A percentile compares a stretch with the other conserved stretches of the same genome.
phyloP scores from a whole-genome alignment of 164 flowering plant genomes.

The Berberis vulgaris region DNA sequence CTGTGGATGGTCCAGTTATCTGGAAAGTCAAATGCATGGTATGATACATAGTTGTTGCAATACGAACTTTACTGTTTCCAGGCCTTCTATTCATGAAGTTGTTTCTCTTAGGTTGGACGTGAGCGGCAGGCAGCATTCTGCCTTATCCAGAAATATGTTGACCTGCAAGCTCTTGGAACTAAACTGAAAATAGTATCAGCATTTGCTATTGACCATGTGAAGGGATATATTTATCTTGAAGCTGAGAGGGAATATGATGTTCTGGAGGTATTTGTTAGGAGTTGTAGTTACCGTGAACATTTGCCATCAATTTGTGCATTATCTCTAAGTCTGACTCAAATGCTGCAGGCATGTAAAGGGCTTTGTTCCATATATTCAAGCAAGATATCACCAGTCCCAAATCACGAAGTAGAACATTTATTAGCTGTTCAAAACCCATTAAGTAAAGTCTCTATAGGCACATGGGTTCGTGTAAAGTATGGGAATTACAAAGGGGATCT shows the following conservation, averaged over 20 bases:
- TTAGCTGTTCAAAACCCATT: slow-evolving; percentile 35
- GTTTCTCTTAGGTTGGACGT: slow-evolving; percentile 61
- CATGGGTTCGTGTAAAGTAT: slow-evolving; percentile 81
- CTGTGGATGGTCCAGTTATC: too few species aligned
- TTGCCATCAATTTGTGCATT: too few species aligned
- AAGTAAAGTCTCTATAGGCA: slow-evolving; percentile 40
- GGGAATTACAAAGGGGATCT: slow-evolving; percentile 95
- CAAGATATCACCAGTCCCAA: slow-evolving; percentile 41
- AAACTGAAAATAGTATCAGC: slow-evolving; percentile 69
- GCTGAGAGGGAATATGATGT: slow-evolving; percentile 70
- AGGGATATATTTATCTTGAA: slow-evolving; percentile 77
- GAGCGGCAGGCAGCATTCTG: slow-evolving; percentile 76
- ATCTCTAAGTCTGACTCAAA: too few species aligned
- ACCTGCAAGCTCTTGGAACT: slow-evolving; percentile 44
- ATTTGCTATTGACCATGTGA: slow-evolving; percentile 65
- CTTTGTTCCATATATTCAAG: slow-evolving; percentile 43
- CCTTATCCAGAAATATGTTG: slow-evolving; percentile 88
- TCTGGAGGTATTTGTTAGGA: slow-evolving; percentile 41
- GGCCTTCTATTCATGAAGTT: not conserved
- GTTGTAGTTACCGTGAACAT: too few species aligned
- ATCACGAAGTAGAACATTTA: slow-evolving; percentile 56
- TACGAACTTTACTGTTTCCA: too few species aligned
- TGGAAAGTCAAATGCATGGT: too few species aligned
- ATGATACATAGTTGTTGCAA: too few species aligned
- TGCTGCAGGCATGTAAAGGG: slow-evolving; percentile 75